A percentile compares a stretch with the other conserved stretches of the same genome.
These are phyloP conservation scores for Sporisorium sorghi DNA, from an alignment of 1,284 basidiomycete species.

Conservation along the genomic window DNA sequence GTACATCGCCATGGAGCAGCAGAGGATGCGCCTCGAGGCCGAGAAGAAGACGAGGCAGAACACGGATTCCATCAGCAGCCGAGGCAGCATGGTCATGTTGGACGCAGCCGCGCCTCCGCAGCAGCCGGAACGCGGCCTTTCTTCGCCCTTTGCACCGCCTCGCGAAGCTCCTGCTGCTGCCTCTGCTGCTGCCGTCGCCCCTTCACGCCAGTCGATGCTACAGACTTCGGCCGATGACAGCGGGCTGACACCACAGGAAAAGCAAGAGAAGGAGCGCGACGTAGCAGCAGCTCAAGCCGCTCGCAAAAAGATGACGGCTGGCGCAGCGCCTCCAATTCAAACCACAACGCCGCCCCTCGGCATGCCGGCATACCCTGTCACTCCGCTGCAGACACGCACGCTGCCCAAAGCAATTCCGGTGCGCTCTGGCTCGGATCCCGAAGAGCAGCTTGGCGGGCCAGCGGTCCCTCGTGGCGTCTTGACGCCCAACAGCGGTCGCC, in stretches of 20 bases:
- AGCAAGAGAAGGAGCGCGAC: slow-evolving; percentile 54
- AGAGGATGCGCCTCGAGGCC: slow-evolving; percentile 46
- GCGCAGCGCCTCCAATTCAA: slow-evolving; percentile 1
- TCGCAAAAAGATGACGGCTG: slow-evolving; percentile 40
- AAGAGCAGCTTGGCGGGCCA: slow-evolving; percentile 11
- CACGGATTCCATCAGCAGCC: slow-evolving; percentile 33
- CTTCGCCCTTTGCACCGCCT: slow-evolving; percentile 33
- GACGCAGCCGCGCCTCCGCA: slow-evolving; percentile 20
- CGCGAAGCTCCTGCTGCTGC: slow-evolving; percentile 38
- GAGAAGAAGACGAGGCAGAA: slow-evolving; percentile 28
- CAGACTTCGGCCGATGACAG: slow-evolving; percentile 33
- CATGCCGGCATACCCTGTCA: slow-evolving; percentile 19
- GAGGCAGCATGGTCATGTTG: slow-evolving; percentile 21
- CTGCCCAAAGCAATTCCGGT: slow-evolving; percentile 18
- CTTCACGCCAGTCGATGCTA: slow-evolving; percentile 24
- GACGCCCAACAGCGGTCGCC: slow-evolving; percentile 29
- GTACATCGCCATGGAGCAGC: slow-evolving; percentile 70
- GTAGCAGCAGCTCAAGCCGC: slow-evolving; percentile 52
- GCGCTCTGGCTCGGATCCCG: slow-evolving; percentile 27
- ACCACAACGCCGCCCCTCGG: slow-evolving; percentile 24
- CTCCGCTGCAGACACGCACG: slow-evolving; percentile 31
- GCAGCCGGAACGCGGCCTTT: slow-evolving; percentile 26
- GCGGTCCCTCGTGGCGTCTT: slow-evolving; percentile 4
- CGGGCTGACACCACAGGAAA: slow-evolving; percentile 37
- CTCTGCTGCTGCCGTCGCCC: slow-evolving; percentile 13